Evolutionary conservation across 1,284 basidiomycete genomes (phyloP).

Genomic region (Rhodotorula sp.): DNA sequence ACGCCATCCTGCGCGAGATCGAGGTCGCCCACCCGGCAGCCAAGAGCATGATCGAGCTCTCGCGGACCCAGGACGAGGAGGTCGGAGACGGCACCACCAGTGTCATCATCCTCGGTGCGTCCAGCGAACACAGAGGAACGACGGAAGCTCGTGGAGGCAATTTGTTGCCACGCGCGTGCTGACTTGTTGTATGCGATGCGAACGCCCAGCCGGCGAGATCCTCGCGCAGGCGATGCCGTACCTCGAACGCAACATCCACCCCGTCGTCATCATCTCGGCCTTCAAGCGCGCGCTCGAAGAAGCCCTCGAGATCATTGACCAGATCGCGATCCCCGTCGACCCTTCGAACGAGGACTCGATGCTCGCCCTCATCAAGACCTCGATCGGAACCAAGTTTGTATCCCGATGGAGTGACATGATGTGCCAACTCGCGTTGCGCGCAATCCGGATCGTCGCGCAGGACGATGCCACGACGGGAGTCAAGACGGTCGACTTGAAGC

Average conservation of each 20-base stretch:
- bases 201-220: constrained; percentile 81
- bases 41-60: constrained; percentile 99
- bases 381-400: constrained; percentile 99
- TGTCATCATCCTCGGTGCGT: constrained; percentile 89
- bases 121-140: background rate
- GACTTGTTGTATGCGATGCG: background rate
- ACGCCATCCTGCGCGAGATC: constrained; percentile 94
- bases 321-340: constrained; percentile 87
- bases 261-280: constrained; percentile 96
- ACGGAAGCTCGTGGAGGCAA: too few relatives aligned
- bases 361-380: constrained; percentile 95
- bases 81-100: constrained; percentile 97
- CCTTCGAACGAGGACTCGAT: constrained; percentile 82
- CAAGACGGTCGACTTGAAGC: constrained; percentile 92
- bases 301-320: constrained; percentile 81
- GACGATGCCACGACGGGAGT: constrained; percentile 58
- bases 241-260: constrained; percentile 94
- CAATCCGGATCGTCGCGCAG: constrained; percentile 68
- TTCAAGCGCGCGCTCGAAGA: constrained; percentile 94
- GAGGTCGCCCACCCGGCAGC: constrained; percentile 98
- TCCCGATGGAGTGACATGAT: constrained; percentile 95
- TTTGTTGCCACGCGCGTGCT: too few relatives aligned
- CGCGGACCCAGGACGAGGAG: constrained; percentile 96
- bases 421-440: constrained; percentile 90
- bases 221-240: constrained; percentile 91